Conservation (phyloP, 2,329 filamentous ascomycete species). For the Tolypocladium ophioglossoides region DNA sequence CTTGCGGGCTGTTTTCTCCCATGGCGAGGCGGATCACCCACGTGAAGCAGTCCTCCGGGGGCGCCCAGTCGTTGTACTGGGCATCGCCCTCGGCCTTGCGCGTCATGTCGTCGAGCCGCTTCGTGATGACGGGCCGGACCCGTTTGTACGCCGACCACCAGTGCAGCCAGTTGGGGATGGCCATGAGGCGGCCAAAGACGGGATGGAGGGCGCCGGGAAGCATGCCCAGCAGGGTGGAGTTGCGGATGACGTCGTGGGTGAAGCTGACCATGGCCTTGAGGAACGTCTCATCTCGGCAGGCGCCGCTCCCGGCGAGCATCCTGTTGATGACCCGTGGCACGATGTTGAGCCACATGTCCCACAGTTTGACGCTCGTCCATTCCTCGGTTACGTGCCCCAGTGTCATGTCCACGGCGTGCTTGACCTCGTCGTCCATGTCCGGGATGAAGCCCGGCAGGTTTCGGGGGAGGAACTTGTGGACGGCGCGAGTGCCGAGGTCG, state of each 20-base stretch:
- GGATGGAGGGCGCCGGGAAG: constrained; percentile 38
- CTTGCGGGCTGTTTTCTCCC: constrained; percentile 27
- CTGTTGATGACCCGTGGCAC: constrained; percentile 33
- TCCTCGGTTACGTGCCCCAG: constrained; percentile 22
- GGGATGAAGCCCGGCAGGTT: constrained; percentile 27
- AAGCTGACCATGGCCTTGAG: constrained; percentile 37
- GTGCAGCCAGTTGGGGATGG: constrained; percentile 34
- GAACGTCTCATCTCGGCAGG: constrained; percentile 32
- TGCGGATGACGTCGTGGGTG: constrained; percentile 36
- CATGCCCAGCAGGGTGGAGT: constrained; percentile 32
- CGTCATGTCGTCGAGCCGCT: constrained; percentile 35
- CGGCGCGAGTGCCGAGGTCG: constrained; percentile 27
- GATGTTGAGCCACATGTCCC: constrained; percentile 31
- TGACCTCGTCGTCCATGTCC: constrained; percentile 29
- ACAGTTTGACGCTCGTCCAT: constrained; percentile 31
- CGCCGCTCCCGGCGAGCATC: constrained; percentile 26
- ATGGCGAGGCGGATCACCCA: constrained; percentile 44
- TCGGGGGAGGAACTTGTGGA: constrained; percentile 33
- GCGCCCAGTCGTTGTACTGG: constrained; percentile 26
- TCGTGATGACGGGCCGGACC: constrained; percentile 35
- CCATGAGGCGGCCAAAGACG: constrained; percentile 32
- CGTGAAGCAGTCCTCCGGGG: constrained; percentile 45
- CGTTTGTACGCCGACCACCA: constrained; percentile 29
- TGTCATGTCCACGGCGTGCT: constrained; percentile 20
- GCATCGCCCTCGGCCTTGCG: constrained; percentile 29